Conservation (phyloP, 164 flowering plant species). For the Tetrastigma voinierianum region DNA sequence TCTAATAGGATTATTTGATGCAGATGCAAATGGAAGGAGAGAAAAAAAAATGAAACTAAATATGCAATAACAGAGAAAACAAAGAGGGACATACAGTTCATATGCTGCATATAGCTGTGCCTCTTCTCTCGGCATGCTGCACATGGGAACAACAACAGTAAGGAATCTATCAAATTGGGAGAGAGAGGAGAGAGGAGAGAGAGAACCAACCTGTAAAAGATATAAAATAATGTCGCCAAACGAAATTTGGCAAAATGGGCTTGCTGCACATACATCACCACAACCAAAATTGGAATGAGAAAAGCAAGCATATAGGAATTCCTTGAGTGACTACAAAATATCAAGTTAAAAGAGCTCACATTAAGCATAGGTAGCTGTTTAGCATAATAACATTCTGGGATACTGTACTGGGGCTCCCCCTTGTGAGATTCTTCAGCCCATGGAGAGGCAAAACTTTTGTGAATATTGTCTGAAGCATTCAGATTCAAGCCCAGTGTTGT, state of each 20-base stretch:
- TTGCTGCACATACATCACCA: constrained; percentile 40
- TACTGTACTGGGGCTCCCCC: constrained; percentile 85
- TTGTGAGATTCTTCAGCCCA: constrained; percentile 95
- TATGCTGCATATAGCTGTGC: constrained; percentile 95
- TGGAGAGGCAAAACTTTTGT: constrained; percentile 90
- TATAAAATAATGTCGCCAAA: constrained; percentile 70
- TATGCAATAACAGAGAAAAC: no score
- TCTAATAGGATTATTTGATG: no score
- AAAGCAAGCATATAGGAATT: neutral
- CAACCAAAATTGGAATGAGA: neutral
- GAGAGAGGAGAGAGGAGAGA: neutral
- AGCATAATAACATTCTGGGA: constrained; percentile 84
- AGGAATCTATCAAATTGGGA: neutral
- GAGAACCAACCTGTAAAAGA: constrained; percentile 75
- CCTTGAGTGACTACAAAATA: neutral
- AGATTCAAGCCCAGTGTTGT: constrained; percentile 89
- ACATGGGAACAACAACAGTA: neutral
- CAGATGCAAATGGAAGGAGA: no score
- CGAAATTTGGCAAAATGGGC: constrained; percentile 69
- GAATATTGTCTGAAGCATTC: constrained; percentile 78
- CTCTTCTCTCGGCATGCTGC: constrained; percentile 99
- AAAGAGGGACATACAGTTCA: constrained; percentile 67
- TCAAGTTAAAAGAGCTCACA: constrained; percentile 39
- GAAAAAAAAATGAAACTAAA: neutral
- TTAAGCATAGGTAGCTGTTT: constrained; percentile 71